Base-by-base conservation (phyloP, 2,329 filamentous ascomycete genomes). In the Cytospora chrysosperma region DNA sequence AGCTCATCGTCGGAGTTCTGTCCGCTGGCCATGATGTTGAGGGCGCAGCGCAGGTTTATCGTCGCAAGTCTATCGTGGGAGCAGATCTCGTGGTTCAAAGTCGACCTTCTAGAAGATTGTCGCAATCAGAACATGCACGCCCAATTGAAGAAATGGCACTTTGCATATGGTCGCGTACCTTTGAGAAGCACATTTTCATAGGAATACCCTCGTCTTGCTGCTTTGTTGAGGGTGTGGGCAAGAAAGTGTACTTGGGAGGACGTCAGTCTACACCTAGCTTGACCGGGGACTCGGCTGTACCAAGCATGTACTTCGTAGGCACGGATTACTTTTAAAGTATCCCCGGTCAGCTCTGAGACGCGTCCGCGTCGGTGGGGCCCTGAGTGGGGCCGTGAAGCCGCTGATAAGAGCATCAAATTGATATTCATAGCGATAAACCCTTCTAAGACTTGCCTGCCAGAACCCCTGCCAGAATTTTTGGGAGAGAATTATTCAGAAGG, bases 1-100 rank as follows among this genome's bases (percentile, higher is more conserved):
- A 66, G 27, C 27, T 66, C 64, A 26, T 66, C 64, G 34, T 66
- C 64, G 10, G 51, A 61, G 34, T 58, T 47, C 50, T 61, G 54
- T 13, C 27, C 10, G 17, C 51, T 61, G 2, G 58, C 43, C 64
- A 66, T 66, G 10, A 24, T 57, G 54, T 30, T 40, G 8, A 30
- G 27, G 15, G 13, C 34, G 50, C 21, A 4, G 50, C 26, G 26
- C 27, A 21, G 26, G n/a, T 27, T 15, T 55, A 49, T 51, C n/a
- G 43, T 51, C 30, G 49, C 51, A 51, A 61, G n/a, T 58, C n/a
- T 63, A 53, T 52, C n/a, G n/a, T 57, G 27, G 54, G 47, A 30
- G 27, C n/a, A 52, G 52, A 13, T 34, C 30, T 57, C 49, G 32
- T 15, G 27, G n/a, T 37, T 40, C 40, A 26, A 47, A 51, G 17